Evolutionary conservation across 2,329 filamentous ascomycete genomes (phyloP).

Genomic region (Microsporum ferrugineum): DNA sequence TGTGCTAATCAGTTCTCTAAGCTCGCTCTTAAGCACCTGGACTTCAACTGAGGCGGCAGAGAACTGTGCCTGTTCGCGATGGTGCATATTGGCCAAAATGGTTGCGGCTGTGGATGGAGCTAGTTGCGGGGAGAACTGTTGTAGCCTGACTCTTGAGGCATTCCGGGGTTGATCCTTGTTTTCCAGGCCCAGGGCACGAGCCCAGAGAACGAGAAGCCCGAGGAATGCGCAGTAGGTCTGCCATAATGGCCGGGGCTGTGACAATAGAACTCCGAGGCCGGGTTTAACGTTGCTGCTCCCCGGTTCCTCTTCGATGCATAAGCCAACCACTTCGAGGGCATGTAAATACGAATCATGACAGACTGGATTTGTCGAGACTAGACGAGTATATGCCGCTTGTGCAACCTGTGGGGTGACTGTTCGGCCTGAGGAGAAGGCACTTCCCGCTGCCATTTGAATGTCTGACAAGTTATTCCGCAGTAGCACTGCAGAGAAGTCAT

Average conservation of each 20-base stretch:
- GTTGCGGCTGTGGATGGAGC: conserved; percentile 4
- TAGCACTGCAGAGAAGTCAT: conserved; percentile 15
- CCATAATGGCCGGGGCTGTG: conserved; percentile 11
- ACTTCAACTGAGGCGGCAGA: conserved; percentile 8
- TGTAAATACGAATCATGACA: conserved; percentile 16
- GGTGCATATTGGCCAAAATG: conserved; percentile 14
- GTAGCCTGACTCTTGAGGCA: background rate
- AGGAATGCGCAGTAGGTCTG: conserved; percentile 15
- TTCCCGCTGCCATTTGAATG: conserved; percentile 18
- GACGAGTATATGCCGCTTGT: conserved; percentile 15
- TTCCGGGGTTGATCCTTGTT: background rate
- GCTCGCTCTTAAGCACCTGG: conserved; percentile 11
- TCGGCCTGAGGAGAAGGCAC: conserved; percentile 16
- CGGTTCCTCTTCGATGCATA: conserved; percentile 13
- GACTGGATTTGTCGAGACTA: conserved; percentile 14
- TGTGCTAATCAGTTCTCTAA: conserved; percentile 10
- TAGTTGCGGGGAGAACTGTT: background rate
- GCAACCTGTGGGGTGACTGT: conserved; percentile 16
- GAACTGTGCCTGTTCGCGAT: conserved; percentile 11
- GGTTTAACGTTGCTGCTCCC: background rate
- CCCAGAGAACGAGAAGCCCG: conserved; percentile 14
- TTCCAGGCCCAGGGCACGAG: conserved; percentile 12
- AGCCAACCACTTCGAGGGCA: conserved; percentile 14
- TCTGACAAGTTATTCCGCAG: conserved; percentile 16
- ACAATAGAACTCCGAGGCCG: background rate